Percentiles rank a stretch among this genome's conserved stretches.
Evolutionary conservation across 306 rosid genomes (phyloP).

Genomic region (Lathyrus sativus): DNA sequence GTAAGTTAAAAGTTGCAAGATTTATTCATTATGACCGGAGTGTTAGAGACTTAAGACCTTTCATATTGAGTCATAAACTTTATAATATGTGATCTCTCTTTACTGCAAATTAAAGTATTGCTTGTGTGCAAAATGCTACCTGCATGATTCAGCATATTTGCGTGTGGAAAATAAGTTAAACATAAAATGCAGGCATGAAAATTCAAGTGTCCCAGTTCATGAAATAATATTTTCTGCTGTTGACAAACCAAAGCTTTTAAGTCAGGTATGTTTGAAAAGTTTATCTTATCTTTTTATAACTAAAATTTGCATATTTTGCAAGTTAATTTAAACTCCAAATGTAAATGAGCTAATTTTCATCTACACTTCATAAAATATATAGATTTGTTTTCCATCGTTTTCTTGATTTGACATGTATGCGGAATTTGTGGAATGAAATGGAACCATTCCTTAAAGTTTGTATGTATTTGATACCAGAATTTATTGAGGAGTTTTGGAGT

Average conservation of each 20-base stretch:
- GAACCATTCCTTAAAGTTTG: constrained; percentile 12
- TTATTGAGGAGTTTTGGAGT: constrained; percentile 3
- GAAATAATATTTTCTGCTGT: constrained; percentile 91
- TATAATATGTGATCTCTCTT: constrained; percentile 25
- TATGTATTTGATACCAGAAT: constrained; percentile 18
- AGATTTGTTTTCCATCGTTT: constrained; percentile 25
- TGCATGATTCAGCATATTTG: constrained; percentile 17
- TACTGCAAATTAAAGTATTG: constrained; percentile 20
- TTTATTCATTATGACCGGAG: constrained; percentile 6
- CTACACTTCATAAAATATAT: background rate
- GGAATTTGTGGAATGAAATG: constrained; percentile 14
- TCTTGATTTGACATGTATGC: constrained; percentile 9
- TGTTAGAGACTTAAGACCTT: constrained; percentile 25
- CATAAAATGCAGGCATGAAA: constrained; percentile 69
- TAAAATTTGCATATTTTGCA: constrained; percentile 18
- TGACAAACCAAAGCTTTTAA: constrained; percentile 97
- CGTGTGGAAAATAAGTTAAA: constrained; percentile 40
- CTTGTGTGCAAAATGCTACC: constrained; percentile 29
- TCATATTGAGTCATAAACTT: constrained; percentile 6
- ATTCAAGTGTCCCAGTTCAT: constrained; percentile 55
- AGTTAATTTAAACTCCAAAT: constrained; percentile 21
- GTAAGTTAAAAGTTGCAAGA: background rate
- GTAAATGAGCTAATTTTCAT: constrained; percentile 1
- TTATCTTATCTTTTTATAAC: constrained; percentile 20
- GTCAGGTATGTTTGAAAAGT: constrained; percentile 69